Evolutionary conservation across 2,329 filamentous ascomycete genomes (phyloP).

Genomic region (Cadophora luteo-olivacea): DNA sequence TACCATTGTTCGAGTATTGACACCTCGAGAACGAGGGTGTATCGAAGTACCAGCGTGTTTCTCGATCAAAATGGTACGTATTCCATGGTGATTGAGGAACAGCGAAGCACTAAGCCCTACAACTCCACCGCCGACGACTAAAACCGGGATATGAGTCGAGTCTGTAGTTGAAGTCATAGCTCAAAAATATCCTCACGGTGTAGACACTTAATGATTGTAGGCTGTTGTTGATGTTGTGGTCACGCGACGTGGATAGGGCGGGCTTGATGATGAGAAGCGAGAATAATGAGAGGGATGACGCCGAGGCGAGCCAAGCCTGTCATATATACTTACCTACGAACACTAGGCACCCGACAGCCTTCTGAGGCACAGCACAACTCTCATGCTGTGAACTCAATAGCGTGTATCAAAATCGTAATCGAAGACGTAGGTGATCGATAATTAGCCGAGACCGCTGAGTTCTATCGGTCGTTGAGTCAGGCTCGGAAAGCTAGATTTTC

Average conservation of each 20-base stretch:
- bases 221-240: background rate
- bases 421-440: background rate
- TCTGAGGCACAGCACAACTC: background rate
- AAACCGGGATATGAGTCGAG: background rate
- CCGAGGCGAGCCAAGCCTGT: conserved; percentile 3
- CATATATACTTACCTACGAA: background rate
- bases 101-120: conserved; percentile 50
- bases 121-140: conserved; percentile 50
- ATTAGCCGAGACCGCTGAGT: background rate
- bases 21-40: conserved; percentile 48
- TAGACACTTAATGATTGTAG: background rate
- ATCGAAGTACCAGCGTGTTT: conserved; percentile 45
- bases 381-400: background rate
- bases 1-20: conserved; percentile 47
- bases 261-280: background rate
- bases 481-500: conserved; percentile 3
- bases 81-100: conserved; percentile 44
- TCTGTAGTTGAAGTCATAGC: background rate
- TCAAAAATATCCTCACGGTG: too few relatives aligned
- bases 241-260: background rate
- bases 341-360: background rate
- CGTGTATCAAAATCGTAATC: background rate
- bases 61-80: conserved; percentile 48
- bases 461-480: background rate
- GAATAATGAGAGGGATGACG: background rate